A percentile compares a stretch with the other conserved stretches of the same genome.
These are phyloP conservation scores for Torrubiella hemipterigena DNA, from an alignment of 2,329 filamentous ascomycete genomes.

Conservation along the genomic window DNA sequence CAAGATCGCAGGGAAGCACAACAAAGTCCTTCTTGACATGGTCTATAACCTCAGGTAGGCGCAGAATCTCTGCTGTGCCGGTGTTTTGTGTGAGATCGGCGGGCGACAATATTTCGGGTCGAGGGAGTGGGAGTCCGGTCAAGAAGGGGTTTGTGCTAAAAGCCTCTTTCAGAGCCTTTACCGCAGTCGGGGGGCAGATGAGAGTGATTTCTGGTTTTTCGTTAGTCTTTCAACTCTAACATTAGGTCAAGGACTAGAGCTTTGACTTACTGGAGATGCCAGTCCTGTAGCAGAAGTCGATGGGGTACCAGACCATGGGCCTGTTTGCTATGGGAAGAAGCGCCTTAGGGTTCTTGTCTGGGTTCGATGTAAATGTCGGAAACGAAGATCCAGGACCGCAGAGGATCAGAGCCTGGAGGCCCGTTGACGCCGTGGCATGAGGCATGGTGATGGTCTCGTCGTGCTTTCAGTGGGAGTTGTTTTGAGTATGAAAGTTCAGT, in stretches of 20 bases:
- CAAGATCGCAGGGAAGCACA: conserved; percentile 82
- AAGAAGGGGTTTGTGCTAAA: conserved; percentile 69
- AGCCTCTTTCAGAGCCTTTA: conserved; percentile 54
- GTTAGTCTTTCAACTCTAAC: background rate
- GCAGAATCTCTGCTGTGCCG: conserved; percentile 79
- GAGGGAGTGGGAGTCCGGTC: conserved; percentile 60
- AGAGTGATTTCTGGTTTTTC: conserved; percentile 44
- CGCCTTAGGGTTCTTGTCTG: conserved; percentile 71
- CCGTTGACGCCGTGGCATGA: conserved; percentile 62
- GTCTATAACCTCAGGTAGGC: conserved; percentile 70
- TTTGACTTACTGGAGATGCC: conserved; percentile 55
- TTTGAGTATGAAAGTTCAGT: no score
- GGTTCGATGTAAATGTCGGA: conserved; percentile 70
- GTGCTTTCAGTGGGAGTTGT: no score
- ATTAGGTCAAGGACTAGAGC: background rate
- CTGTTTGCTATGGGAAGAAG: conserved; percentile 72
- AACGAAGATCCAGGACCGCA: conserved; percentile 76
- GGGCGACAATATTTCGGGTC: conserved; percentile 66
- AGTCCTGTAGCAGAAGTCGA: conserved; percentile 75
- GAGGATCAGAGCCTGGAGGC: conserved; percentile 72
- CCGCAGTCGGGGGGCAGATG: conserved; percentile 52
- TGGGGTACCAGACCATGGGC: conserved; percentile 82
- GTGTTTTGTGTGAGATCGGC: conserved; percentile 67
- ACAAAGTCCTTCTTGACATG: conserved; percentile 77
- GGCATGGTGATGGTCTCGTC: no score